Conservation (phyloP, 495 filamentous ascomycete species). For the Penicillium daleae region DNA sequence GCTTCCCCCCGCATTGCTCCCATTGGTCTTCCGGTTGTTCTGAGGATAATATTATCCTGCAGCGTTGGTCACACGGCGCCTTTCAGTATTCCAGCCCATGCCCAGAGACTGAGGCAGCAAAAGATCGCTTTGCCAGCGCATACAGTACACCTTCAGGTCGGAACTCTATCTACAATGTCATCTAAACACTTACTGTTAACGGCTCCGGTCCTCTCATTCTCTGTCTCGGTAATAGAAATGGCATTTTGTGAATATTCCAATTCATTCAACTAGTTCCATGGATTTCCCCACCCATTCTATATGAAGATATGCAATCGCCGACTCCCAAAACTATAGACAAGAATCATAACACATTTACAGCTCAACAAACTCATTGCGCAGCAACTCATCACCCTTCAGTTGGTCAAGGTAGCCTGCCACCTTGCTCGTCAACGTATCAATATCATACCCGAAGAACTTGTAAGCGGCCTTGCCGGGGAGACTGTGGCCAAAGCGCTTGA, state of each 20-base stretch:
- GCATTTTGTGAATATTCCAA: neutral
- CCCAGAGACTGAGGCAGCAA: neutral
- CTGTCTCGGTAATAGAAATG: neutral
- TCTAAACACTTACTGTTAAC: neutral
- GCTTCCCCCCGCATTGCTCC: neutral
- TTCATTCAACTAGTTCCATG: neutral
- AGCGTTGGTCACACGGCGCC: neutral
- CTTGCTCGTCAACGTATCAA: slow-evolving; percentile 46
- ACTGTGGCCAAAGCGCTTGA: slow-evolving; percentile 53
- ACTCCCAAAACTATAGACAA: neutral
- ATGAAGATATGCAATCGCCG: neutral
- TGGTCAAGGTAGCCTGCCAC: slow-evolving; percentile 48
- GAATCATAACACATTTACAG: slow-evolving; percentile 23
- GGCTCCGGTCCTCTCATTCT: neutral
- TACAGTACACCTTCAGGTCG: neutral
- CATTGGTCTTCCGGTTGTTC: neutral
- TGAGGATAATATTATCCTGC: neutral
- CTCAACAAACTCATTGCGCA: slow-evolving; percentile 46
- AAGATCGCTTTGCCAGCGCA: neutral
- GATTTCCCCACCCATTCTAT: slow-evolving; percentile 7
- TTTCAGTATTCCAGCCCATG: neutral
- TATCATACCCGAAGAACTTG: slow-evolving; percentile 57
- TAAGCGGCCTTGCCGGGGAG: slow-evolving; percentile 57
- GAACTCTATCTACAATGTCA: neutral
- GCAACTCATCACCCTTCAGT: slow-evolving; percentile 33